phyloP scores from a whole-genome alignment of 2,329 filamentous ascomycete species.

The Tolypocladium tundrense region DNA sequence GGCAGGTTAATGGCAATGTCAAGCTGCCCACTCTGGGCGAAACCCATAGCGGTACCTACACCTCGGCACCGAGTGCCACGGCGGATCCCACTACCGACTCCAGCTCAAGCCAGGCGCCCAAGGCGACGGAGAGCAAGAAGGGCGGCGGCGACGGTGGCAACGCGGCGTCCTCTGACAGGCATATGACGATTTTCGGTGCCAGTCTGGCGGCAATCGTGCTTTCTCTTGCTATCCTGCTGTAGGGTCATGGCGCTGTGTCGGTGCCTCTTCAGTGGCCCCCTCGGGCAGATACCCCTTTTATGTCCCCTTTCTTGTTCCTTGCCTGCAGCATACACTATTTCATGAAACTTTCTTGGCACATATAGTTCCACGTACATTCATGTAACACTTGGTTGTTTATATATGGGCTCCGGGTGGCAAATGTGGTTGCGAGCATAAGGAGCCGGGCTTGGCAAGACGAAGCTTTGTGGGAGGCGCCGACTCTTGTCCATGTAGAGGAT shows the following conservation, averaged over 20 bases:
- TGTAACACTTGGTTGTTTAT: background rate
- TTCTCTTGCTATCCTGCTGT: conserved; percentile 8
- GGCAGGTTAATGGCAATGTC: conserved; percentile 63
- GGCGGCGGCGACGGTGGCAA: conserved; percentile 4
- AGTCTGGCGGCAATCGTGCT: conserved; percentile 7
- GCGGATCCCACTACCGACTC: conserved; percentile 3
- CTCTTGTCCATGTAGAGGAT: background rate
- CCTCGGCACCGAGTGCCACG: conserved; percentile 8
- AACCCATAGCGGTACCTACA: conserved; percentile 22
- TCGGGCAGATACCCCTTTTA: background rate
- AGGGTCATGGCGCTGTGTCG: background rate
- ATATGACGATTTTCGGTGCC: conserved; percentile 6
- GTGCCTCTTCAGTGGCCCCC: background rate
- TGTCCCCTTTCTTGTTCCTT: background rate
- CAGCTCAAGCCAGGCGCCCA: background rate
- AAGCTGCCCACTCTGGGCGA: conserved; percentile 60
- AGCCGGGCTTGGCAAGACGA: background rate
- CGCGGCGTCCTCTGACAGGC: conserved; percentile 6
- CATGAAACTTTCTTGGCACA: background rate
- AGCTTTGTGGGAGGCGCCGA: background rate
- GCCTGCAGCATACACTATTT: background rate
- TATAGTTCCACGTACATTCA: background rate
- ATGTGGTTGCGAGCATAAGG: background rate
- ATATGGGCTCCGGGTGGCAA: background rate
- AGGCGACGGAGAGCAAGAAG: background rate